These are phyloP conservation scores for Aspergillus eucalypticola DNA, from an alignment of 2,329 filamentous ascomycete genomes.

Conservation along the genomic window DNA sequence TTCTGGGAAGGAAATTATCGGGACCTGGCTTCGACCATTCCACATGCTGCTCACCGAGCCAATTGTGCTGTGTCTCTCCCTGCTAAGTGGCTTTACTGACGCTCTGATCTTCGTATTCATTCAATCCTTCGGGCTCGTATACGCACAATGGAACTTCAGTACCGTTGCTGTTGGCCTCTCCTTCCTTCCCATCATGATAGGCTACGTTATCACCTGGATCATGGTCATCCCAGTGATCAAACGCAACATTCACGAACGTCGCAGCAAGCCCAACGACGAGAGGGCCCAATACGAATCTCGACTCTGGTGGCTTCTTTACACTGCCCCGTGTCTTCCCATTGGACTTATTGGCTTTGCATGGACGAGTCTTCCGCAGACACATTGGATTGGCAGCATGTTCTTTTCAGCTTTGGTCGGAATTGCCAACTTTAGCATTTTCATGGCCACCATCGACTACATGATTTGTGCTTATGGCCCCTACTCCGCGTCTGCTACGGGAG, in stretches of 20 bases:
- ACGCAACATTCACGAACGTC: slow-evolving; percentile 47
- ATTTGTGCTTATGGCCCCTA: slow-evolving; percentile 67
- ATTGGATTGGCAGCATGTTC: slow-evolving; percentile 64
- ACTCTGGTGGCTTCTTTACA: slow-evolving; percentile 62
- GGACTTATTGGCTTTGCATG: slow-evolving; percentile 65
- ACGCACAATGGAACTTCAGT: slow-evolving; percentile 60
- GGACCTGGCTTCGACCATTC: slow-evolving; percentile 62
- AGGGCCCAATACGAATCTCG: slow-evolving; percentile 53
- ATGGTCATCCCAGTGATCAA: slow-evolving; percentile 59
- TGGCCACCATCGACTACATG: slow-evolving; percentile 69
- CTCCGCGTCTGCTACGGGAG: slow-evolving; percentile 65
- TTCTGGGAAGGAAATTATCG: slow-evolving; percentile 53
- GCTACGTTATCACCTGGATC: slow-evolving; percentile 60
- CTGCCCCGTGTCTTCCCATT: slow-evolving; percentile 60
- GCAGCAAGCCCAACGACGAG: slow-evolving; percentile 60
- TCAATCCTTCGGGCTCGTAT: slow-evolving; percentile 62
- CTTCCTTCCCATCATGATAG: slow-evolving; percentile 59
- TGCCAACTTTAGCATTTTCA: slow-evolving; percentile 65
- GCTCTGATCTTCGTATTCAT: slow-evolving; percentile 68
- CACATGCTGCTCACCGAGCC: slow-evolving; percentile 66
- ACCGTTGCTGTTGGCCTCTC: slow-evolving; percentile 51
- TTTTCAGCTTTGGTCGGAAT: slow-evolving; percentile 62
- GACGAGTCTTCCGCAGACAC: slow-evolving; percentile 55
- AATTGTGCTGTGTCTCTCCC: slow-evolving; percentile 62
- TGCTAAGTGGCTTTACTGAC: slow-evolving; percentile 64